phyloP scores from a whole-genome alignment of 2,329 filamentous ascomycete species.

The Fusarium duplospermum region DNA sequence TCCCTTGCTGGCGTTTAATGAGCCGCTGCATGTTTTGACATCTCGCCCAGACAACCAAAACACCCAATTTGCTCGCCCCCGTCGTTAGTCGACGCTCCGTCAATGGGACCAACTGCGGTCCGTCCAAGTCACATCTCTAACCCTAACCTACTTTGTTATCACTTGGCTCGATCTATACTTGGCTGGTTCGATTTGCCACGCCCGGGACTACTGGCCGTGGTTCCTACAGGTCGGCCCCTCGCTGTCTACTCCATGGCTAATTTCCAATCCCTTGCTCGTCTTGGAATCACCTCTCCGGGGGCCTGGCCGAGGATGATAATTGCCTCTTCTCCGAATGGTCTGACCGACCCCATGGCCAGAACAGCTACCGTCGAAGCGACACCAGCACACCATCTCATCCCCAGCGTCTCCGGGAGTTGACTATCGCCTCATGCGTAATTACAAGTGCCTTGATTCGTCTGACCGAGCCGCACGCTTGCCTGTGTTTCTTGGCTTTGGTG shows the following conservation, averaged over 20 bases:
- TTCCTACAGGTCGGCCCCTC: not conserved
- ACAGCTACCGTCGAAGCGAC: not conserved
- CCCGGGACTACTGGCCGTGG: constrained; percentile 4
- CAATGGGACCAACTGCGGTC: constrained; percentile 9
- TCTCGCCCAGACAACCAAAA: constrained; percentile 13
- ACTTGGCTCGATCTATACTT: constrained; percentile 19
- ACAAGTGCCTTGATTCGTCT: constrained; percentile 4
- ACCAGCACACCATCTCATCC: constrained; percentile 7
- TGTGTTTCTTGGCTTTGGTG: not conserved
- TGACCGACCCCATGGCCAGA: constrained; percentile 8
- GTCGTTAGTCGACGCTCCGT: constrained; percentile 3
- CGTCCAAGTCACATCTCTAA: constrained; percentile 2
- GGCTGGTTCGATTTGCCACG: constrained; percentile 9
- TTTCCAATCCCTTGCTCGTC: constrained; percentile 19
- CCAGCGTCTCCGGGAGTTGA: constrained; percentile 7
- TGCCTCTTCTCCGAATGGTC: constrained; percentile 16
- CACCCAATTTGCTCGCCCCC: constrained; percentile 11
- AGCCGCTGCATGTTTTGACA: not conserved
- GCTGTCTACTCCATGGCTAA: constrained; percentile 12
- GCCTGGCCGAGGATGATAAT: constrained; percentile 7
- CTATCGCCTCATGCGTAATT: constrained; percentile 11
- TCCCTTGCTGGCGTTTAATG: not conserved
- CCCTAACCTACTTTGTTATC: constrained; percentile 1
- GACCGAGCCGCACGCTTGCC: not conserved
- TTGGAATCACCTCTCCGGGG: not conserved